These are phyloP conservation scores for Effrenium voratum DNA, from an alignment of 73 alveolate genomes.

Conservation along the genomic window DNA sequence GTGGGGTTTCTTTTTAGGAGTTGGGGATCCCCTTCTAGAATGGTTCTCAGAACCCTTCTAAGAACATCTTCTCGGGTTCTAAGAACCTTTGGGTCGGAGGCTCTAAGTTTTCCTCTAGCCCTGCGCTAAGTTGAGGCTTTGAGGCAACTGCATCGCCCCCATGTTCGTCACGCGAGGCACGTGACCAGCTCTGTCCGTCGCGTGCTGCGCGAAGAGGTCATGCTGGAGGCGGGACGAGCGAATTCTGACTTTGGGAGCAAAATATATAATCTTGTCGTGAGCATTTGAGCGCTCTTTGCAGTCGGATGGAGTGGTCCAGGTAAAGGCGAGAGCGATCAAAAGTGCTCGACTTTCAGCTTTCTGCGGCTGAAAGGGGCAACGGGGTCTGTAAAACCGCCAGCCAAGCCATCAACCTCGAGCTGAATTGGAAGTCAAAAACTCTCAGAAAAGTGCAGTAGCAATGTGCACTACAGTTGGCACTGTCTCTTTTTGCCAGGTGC, in stretches of 20 bases:
- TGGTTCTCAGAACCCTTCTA: too few species aligned
- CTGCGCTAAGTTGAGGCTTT: too few species aligned
- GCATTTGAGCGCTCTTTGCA: neutral
- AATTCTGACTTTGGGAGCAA: neutral
- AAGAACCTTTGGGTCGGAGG: too few species aligned
- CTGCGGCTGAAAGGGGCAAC: neutral
- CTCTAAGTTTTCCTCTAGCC: too few species aligned
- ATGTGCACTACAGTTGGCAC: neutral
- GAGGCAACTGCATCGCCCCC: too few species aligned
- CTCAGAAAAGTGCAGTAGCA: neutral
- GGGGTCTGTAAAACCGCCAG: neutral
- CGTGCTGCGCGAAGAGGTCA: constrained; percentile 84
- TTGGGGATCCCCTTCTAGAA: too few species aligned
- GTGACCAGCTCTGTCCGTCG: constrained; percentile 51
- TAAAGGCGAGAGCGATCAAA: too few species aligned
- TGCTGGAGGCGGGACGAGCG: constrained; percentile 42
- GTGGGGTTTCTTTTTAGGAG: too few species aligned
- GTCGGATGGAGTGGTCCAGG: too few species aligned
- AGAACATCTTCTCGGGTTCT: too few species aligned
- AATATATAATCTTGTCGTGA: too few species aligned
- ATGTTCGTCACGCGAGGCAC: constrained; percentile 55
- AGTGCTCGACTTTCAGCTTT: neutral
- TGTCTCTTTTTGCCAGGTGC: neutral
- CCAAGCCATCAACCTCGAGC: neutral
- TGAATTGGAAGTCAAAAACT: neutral